A percentile compares a stretch with the other conserved stretches of the same genome.
Conservation (phyloP, 257 asterid genomes). For the Forsythia suspensa region DNA sequence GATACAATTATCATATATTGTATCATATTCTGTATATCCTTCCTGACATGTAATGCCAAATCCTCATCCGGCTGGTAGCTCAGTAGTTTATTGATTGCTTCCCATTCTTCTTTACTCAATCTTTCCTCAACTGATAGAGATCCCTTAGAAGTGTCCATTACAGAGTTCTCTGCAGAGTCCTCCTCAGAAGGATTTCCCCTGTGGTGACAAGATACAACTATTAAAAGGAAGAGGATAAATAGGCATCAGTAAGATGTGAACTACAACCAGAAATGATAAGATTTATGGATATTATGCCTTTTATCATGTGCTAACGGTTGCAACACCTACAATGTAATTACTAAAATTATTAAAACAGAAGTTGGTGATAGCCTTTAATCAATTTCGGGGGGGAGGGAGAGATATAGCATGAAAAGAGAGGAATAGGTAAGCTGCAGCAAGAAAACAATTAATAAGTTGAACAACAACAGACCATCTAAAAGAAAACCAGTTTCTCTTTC, state of each 20-base stretch:
- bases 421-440: slow-evolving; percentile 3
- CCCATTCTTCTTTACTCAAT: slow-evolving; percentile 97
- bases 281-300: neutral
- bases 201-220: slow-evolving; percentile 26
- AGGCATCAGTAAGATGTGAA: neutral
- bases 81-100: slow-evolving; percentile 85
- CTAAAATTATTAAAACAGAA: slow-evolving; percentile 1
- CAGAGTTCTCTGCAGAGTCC: slow-evolving; percentile 57
- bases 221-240: slow-evolving; percentile 16
- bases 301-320: neutral
- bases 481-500: slow-evolving; percentile 87
- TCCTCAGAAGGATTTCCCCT: slow-evolving; percentile 76
- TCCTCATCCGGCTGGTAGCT: slow-evolving; percentile 96
- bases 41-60: slow-evolving; percentile 57
- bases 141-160: slow-evolving; percentile 49
- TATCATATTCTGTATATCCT: slow-evolving; percentile 75
- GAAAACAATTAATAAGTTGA: slow-evolving; percentile 8
- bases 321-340: neutral
- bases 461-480: slow-evolving; percentile 70
- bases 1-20: slow-evolving; percentile 77
- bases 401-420: slow-evolving; percentile 12
- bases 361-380: slow-evolving; percentile 2
- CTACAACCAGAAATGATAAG: neutral
- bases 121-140: slow-evolving; percentile 69
- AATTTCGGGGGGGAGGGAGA: neutral